These are phyloP conservation scores for Cercospora beticola DNA, from an alignment of 2,329 filamentous ascomycete species.

Conservation along the genomic window DNA sequence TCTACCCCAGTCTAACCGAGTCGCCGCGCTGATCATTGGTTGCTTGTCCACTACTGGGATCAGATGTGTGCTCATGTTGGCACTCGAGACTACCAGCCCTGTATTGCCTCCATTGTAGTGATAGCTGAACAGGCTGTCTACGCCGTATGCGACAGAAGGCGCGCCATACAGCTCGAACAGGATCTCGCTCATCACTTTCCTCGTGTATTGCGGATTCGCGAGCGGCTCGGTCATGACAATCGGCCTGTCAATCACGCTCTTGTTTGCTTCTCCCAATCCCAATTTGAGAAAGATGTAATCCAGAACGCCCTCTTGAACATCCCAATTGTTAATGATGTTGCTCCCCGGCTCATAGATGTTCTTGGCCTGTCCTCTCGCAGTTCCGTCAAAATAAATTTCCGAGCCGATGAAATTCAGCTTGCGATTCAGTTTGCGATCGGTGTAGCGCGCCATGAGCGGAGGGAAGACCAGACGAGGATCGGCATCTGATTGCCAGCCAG, in stretches of 20 bases:
- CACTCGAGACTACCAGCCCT: constrained; percentile 86
- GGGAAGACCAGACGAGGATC: constrained; percentile 77
- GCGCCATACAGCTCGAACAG: constrained; percentile 94
- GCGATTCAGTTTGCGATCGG: constrained; percentile 88
- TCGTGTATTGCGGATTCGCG: constrained; percentile 83
- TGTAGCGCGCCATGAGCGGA: constrained; percentile 91
- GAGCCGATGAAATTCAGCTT: constrained; percentile 89
- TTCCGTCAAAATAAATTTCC: constrained; percentile 93
- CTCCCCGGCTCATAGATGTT: constrained; percentile 88
- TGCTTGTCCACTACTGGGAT: constrained; percentile 90
- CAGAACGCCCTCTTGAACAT: constrained; percentile 90
- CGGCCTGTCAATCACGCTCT: constrained; percentile 72
- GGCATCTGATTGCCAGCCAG: constrained; percentile 92
- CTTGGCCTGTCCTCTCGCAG: constrained; percentile 83
- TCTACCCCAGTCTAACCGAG: constrained; percentile 91
- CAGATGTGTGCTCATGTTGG: constrained; percentile 89
- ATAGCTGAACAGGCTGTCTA: constrained; percentile 96
- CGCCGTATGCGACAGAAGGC: constrained; percentile 86
- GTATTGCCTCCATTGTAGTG: constrained; percentile 84
- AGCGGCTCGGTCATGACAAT: constrained; percentile 95
- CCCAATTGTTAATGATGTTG: constrained; percentile 94
- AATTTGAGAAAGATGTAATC: constrained; percentile 95
- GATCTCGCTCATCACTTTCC: constrained; percentile 86
- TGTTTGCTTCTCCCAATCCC: constrained; percentile 73
- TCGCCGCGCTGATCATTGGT: constrained; percentile 79